These are phyloP conservation scores for Metschnikowia henanensis DNA, from an alignment of 805 yeast species.

Conservation along the genomic window DNA sequence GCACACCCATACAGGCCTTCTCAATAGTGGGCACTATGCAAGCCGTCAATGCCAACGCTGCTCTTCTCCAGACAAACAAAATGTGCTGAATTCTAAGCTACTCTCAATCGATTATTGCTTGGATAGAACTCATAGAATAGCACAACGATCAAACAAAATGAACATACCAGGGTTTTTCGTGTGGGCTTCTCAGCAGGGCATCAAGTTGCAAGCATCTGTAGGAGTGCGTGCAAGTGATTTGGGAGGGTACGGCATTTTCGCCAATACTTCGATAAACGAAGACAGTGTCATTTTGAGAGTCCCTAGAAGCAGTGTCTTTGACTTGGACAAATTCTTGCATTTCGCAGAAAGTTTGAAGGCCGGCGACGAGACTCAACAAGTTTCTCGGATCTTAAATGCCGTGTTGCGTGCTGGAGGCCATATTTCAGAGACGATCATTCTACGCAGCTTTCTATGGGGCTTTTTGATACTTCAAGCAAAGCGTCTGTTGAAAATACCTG, in stretches of 20 bases:
- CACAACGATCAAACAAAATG: too few species aligned
- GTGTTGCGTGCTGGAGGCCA: conserved; percentile 8
- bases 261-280: conserved; percentile 1
- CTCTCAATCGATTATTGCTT: too few species aligned
- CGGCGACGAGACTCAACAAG: conserved; percentile 4
- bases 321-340: conserved; percentile 9
- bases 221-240: conserved; percentile 9
- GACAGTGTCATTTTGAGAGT: conserved; percentile 13
- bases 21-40: too few species aligned
- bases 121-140: too few species aligned
- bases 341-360: conserved; percentile 4
- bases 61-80: too few species aligned
- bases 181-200: conserved; percentile 11
- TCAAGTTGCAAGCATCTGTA: conserved; percentile 5
- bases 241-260: conserved; percentile 18
- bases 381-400: conserved; percentile 5
- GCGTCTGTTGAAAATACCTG: neutral
- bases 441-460: conserved; percentile 19
- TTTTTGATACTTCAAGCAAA: conserved; percentile 1
- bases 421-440: conserved; percentile 15
- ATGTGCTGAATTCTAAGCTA: too few species aligned
- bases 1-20: too few species aligned
- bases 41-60: too few species aligned
- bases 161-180: neutral
- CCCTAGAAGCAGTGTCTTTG: conserved; percentile 11